Evolutionary conservation across 2,329 filamentous ascomycete genomes (phyloP), one percentile per base, ranked within the genome.

Genomic region (Pseudonectria buxi): DNA sequence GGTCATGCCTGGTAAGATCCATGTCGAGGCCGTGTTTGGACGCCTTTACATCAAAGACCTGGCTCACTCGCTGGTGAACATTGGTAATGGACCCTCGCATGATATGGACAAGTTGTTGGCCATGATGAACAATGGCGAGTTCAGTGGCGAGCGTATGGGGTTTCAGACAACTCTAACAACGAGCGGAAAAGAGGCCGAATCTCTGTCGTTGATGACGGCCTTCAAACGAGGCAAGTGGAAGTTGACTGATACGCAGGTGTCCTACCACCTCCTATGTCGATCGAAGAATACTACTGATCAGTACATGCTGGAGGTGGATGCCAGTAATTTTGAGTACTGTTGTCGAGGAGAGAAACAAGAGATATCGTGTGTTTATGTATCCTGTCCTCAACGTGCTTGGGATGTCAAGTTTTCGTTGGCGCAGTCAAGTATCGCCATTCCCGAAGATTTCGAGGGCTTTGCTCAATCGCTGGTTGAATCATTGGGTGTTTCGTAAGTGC

Each of bases 331-430:
- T 14, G 18, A 33, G 2, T 45, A 51, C 34, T 30, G 31, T 11
- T 58, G 49, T 25, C 41, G 41, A 18, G 43, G 47, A 3, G 24
- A 32, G 16, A 24, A 11, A 6, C 31, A 46, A 10, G 50, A 56
- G 11, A 11, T 56, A 3, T 46, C 44, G 3, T 25, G 36, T n/a
- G 30, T 54, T 3, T 50, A 48, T 24, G 30, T 62, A 3, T 58
- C 61, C 18, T 62, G 58, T 24, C 37, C 51, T 6, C 40, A 38
- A 5, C 45, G 50, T 9, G 50, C 57, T 1, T 62, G 58, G 58
- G 58, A 60, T 30, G 37, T 61, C 18, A 50, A 56, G 12, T 33
- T 58, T 11, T 40, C 37, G n/a, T 36, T 46, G 9, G 45, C 36
- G 5, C 47, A 42, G 6, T 38, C 39, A 1, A 30, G 28, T 11